These are phyloP conservation scores for Pichia sp. DNA, from an alignment of 1,139 yeast species.

Conservation along the genomic window DNA sequence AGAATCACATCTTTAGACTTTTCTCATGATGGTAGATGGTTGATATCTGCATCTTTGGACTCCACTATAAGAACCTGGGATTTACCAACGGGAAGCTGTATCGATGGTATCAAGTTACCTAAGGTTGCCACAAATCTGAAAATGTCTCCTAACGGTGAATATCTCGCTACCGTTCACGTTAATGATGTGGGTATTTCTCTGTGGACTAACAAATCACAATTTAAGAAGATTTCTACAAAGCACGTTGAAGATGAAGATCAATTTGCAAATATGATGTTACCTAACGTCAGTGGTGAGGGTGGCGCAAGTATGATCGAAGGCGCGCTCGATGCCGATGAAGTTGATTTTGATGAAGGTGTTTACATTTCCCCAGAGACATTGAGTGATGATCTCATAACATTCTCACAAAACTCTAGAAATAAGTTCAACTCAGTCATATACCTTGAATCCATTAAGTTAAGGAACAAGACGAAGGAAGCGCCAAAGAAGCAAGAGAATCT, in stretches of 20 bases:
- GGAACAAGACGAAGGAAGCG: slow-evolving; percentile 87
- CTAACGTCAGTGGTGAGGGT: slow-evolving; percentile 81
- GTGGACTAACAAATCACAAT: slow-evolving; percentile 92
- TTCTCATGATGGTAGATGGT: slow-evolving; percentile 95
- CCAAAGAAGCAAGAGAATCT: slow-evolving; percentile 80
- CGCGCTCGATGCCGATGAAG: slow-evolving; percentile 41
- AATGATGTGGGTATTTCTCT: slow-evolving; percentile 82
- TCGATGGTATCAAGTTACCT: slow-evolving; percentile 80
- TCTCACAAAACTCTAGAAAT: slow-evolving; percentile 69
- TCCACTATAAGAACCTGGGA: slow-evolving; percentile 96
- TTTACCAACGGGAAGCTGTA: slow-evolving; percentile 93
- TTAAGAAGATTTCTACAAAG: slow-evolving; percentile 61
- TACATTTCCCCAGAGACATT: slow-evolving; percentile 65
- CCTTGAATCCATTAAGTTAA: slow-evolving; percentile 72
- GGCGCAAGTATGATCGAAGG: slow-evolving; percentile 74
- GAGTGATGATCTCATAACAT: slow-evolving; percentile 54
- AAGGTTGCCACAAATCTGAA: slow-evolving; percentile 74
- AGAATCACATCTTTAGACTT: slow-evolving; percentile 86
- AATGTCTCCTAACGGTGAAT: slow-evolving; percentile 84
- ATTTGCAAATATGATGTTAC: slow-evolving; percentile 54
- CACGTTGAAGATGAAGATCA: slow-evolving; percentile 71
- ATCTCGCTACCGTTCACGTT: slow-evolving; percentile 90
- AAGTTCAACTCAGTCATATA: slow-evolving; percentile 75
- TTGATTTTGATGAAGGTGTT: slow-evolving; percentile 23
- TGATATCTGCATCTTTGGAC: slow-evolving; percentile 78